These are phyloP conservation scores for Theobroma cacao DNA, from an alignment of 345 rosid genomes.

Conservation along the genomic window DNA sequence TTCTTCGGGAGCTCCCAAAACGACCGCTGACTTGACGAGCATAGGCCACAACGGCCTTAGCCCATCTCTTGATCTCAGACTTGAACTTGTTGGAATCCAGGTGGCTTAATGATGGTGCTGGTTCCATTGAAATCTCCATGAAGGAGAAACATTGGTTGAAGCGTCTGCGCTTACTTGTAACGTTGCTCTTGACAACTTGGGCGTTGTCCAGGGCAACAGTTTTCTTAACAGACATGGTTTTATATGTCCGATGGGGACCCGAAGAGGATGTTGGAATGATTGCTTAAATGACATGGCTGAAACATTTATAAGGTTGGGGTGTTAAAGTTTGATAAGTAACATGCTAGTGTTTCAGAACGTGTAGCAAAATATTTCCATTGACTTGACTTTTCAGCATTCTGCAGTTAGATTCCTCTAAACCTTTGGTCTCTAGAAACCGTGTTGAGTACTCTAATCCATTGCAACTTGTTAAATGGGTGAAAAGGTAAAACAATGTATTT, in stretches of 20 bases:
- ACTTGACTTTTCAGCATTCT: slow-evolving; percentile 31
- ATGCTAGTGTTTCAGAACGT: slow-evolving; percentile 8
- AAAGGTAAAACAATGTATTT: not conserved
- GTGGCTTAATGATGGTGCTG: slow-evolving; percentile 42
- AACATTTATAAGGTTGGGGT: not conserved
- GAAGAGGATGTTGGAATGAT: not conserved
- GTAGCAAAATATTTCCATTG: slow-evolving; percentile 16
- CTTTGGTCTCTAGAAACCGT: not conserved
- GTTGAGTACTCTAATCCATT: not conserved
- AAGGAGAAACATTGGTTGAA: slow-evolving; percentile 39
- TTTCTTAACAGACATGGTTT: slow-evolving; percentile 49
- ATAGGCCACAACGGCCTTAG: slow-evolving; percentile 67
- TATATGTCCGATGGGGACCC: not conserved
- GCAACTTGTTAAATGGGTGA: not conserved
- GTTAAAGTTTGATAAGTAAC: slow-evolving; percentile 23
- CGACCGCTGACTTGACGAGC: slow-evolving; percentile 77
- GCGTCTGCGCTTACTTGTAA: slow-evolving; percentile 16
- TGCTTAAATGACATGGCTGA: not conserved
- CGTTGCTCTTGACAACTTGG: slow-evolving; percentile 3
- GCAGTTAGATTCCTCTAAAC: not conserved
- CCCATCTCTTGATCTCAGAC: slow-evolving; percentile 76
- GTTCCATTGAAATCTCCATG: slow-evolving; percentile 42
- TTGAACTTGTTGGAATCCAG: slow-evolving; percentile 67
- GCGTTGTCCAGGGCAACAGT: not conserved
- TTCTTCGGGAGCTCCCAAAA: slow-evolving; percentile 28